Evolutionary conservation across 2,329 filamentous ascomycete species (phyloP).

Genomic region (Aspergillus aculeatus): DNA sequence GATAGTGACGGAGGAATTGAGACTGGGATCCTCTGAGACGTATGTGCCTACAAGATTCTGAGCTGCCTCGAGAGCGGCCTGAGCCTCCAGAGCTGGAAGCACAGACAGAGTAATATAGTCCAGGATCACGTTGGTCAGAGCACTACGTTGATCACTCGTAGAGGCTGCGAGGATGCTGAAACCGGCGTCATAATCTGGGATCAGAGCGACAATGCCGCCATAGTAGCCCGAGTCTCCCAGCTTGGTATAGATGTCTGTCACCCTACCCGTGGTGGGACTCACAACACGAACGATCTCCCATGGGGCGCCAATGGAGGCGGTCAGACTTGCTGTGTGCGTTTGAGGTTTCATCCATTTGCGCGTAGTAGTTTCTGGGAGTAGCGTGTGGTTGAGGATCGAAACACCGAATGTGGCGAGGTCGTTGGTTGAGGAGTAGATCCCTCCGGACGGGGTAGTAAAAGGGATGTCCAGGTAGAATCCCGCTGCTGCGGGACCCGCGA

Average conservation of each 20-base stretch:
- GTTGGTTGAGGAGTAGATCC: conserved; percentile 35
- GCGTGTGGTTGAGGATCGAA: conserved; percentile 33
- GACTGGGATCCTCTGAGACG: no score
- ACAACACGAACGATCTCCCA: conserved; percentile 47
- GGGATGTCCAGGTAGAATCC: no score
- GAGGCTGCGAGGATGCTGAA: conserved; percentile 25
- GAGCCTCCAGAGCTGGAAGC: no score
- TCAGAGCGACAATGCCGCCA: conserved; percentile 38
- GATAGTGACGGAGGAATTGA: no score
- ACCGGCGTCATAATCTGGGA: conserved; percentile 47
- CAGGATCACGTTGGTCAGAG: no score
- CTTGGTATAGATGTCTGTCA: conserved; percentile 43
- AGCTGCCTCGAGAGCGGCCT: no score
- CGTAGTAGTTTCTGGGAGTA: conserved; percentile 32
- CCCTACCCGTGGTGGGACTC: conserved; percentile 20
- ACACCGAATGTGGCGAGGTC: conserved; percentile 38
- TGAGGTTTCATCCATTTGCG: no score
- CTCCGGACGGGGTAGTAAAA: conserved; percentile 2
- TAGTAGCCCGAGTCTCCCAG: conserved; percentile 43
- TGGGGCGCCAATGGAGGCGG: conserved; percentile 39
- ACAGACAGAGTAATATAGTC: no score
- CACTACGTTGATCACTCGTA: no score
- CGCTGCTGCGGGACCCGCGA: no score
- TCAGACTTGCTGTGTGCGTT: conserved; percentile 35
- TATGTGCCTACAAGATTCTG: no score